Conservation (phyloP, 352 stramenopile species). For the Pythium coloratum region DNA sequence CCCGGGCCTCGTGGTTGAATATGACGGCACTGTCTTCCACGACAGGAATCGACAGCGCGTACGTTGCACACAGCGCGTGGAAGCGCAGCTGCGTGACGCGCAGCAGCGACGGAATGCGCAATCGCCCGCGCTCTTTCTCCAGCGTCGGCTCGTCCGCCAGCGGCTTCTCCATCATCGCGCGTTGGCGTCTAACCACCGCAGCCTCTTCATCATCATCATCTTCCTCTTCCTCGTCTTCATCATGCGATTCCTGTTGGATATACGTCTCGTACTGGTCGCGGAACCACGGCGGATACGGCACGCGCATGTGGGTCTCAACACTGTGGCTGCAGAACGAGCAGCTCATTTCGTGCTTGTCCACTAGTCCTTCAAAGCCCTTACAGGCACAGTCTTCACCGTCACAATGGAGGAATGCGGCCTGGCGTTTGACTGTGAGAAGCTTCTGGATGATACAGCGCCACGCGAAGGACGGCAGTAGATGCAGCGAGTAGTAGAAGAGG, state of each 20-base stretch:
- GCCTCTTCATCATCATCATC: conserved; percentile 7
- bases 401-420: conserved; percentile 55
- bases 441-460: conserved; percentile 41
- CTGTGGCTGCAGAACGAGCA: conserved; percentile 59
- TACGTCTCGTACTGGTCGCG: conserved; percentile 74
- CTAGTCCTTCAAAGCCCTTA: conserved; percentile 53
- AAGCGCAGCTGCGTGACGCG: conserved; percentile 17
- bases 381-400: conserved; percentile 40
- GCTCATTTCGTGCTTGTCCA: background rate
- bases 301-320: conserved; percentile 24
- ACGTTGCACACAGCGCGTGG: background rate
- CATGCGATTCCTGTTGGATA: background rate
- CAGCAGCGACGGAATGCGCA: conserved; percentile 14
- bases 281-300: conserved; percentile 71
- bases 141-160: conserved; percentile 16
- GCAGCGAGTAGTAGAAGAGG: conserved; percentile 58
- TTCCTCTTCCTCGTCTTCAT: background rate
- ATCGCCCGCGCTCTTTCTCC: conserved; percentile 24
- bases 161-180: background rate
- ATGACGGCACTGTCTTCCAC: background rate
- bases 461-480: conserved; percentile 52
- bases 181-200: background rate
- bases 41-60: background rate
- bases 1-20: background rate
- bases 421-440: conserved; percentile 33